phyloP scores from a whole-genome alignment of 129 eudicot genomes.

The Artemisia tridentata region DNA sequence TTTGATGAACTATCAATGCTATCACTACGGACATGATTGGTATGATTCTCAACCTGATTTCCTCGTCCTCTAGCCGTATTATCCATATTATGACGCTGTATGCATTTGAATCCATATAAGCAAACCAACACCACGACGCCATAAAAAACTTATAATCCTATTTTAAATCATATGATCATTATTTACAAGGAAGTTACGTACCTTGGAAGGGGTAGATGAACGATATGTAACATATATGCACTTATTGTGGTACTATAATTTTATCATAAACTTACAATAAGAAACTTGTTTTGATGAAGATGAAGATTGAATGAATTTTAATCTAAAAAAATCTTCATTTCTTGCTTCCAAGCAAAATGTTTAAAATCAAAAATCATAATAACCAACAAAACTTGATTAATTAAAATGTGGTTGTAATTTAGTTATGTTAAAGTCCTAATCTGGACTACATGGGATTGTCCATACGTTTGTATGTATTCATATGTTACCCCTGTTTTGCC shows the following conservation, averaged over 20 bases:
- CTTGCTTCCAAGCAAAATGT: conserved; percentile 4
- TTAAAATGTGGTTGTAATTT: conserved; percentile 15
- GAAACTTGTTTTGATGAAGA: conserved; percentile 12
- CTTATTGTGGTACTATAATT: neutral
- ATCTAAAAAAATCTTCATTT: conserved; percentile 5
- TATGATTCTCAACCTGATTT: neutral
- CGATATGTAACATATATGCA: conserved; percentile 1
- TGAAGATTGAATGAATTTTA: neutral
- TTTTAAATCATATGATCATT: neutral
- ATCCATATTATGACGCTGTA: conserved; percentile 14
- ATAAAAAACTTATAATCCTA: too few relatives aligned
- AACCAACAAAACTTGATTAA: conserved; percentile 8
- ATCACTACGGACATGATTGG: conserved; percentile 7
- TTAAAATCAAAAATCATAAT: conserved; percentile 4
- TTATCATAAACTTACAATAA: neutral
- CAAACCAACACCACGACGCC: neutral
- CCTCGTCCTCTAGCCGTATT: conserved; percentile 7
- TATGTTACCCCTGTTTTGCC: conserved; percentile 11
- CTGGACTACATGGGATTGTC: conserved; percentile 24
- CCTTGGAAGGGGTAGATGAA: conserved; percentile 2
- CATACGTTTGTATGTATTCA: conserved; percentile 27
- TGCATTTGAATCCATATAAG: neutral
- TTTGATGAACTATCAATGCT: conserved; percentile 16
- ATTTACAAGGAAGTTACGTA: neutral
- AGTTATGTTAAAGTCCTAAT: conserved; percentile 25